These are phyloP conservation scores for Kluyveromyces lactis DNA, from an alignment of 805 yeast species.

Conservation along the genomic window DNA sequence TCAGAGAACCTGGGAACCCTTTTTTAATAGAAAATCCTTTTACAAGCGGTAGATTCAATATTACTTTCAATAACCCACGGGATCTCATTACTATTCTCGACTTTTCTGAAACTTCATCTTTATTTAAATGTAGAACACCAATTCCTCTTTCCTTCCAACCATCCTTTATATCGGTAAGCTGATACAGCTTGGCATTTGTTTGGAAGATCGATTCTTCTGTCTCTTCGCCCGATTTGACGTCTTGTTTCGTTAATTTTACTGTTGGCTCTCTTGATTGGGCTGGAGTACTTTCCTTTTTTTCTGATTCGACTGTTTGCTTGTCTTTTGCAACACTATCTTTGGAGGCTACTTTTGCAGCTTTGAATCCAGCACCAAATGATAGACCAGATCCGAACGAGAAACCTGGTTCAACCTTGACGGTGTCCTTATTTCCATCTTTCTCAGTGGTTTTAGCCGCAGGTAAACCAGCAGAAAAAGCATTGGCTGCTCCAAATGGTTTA, in stretches of 20 bases:
- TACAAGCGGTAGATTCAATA: slow-evolving; percentile 65
- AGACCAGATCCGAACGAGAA: slow-evolving; percentile 39
- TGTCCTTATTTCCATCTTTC: slow-evolving; percentile 1
- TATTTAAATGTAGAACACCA: slow-evolving; percentile 78
- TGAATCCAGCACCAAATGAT: slow-evolving; percentile 33
- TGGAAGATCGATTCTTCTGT: slow-evolving; percentile 61
- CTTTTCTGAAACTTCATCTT: slow-evolving; percentile 30
- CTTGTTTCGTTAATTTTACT: slow-evolving; percentile 53
- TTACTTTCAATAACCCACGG: slow-evolving; percentile 73
- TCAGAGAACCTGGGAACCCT: slow-evolving; percentile 82
- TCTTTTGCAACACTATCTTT: slow-evolving; percentile 11
- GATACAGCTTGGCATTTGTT: slow-evolving; percentile 73
- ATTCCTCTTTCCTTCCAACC: slow-evolving; percentile 98
- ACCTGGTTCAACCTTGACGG: slow-evolving; percentile 12
- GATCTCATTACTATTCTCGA: slow-evolving; percentile 85
- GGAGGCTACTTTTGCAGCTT: slow-evolving; percentile 8
- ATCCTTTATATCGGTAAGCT: slow-evolving; percentile 50
- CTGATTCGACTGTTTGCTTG: slow-evolving; percentile 6
- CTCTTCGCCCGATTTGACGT: slow-evolving; percentile 83
- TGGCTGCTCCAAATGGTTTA: slow-evolving; percentile 36
- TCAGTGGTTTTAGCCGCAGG: slow-evolving; percentile 7
- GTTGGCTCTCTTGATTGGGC: slow-evolving; percentile 31
- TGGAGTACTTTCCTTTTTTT: slow-evolving; percentile 6
- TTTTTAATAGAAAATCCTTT: slow-evolving; percentile 53
- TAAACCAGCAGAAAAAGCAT: slow-evolving; percentile 31